Evolutionary conservation across 495 filamentous ascomycete genomes (phyloP), one percentile per base, ranked within the genome.

Genomic region (Lophiostoma macrostomum): DNA sequence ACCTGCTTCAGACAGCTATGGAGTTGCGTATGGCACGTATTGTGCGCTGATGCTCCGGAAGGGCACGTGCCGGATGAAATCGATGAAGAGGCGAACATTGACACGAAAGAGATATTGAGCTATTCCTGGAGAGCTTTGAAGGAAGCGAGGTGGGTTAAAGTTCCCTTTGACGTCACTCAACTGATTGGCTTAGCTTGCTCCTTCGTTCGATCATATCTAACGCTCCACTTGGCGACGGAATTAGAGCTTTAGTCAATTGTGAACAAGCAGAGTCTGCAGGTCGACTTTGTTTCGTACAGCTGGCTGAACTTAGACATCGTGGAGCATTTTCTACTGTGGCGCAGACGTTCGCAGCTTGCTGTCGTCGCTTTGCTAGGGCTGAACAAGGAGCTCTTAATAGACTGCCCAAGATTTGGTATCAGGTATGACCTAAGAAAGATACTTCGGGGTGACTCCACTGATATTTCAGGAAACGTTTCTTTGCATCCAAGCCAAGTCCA

Each of bases 251-350:
- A 3, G 19, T 65, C 5, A 40, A 20, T 0, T 51, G 53, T 4
- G 61, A 68, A 12, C 64, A 76, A n/a, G 79, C 85, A 48, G 64
- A 71, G 25, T 47, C 68, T 0, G 80, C 90, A 14, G 90, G 90
- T 16, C 69, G 76, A 16, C 69, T 90, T 0, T 82, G 84, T 35
- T 93, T 96, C 60, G 78, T 76, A 19, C 88, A 97, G 66, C 74
- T 98, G 2, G 81, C 87, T 0, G 84, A 81, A 34, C 77, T 97
- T 39, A 81, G 93, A 11, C 93, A 98, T 66, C 78, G 93, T 51
- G 93, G 93, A 42, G 93, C 93, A 14, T 97, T 97, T 64, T 91
- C 90, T 0, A 90, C 90, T 5, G 91, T 96, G 3, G 86, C 93
- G 5, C 84, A 87, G 45, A 94, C 90, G 0, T 97, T 96, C 62